phyloP scores from a whole-genome alignment of 306 rosid genomes.

The Carpinus viminea region DNA sequence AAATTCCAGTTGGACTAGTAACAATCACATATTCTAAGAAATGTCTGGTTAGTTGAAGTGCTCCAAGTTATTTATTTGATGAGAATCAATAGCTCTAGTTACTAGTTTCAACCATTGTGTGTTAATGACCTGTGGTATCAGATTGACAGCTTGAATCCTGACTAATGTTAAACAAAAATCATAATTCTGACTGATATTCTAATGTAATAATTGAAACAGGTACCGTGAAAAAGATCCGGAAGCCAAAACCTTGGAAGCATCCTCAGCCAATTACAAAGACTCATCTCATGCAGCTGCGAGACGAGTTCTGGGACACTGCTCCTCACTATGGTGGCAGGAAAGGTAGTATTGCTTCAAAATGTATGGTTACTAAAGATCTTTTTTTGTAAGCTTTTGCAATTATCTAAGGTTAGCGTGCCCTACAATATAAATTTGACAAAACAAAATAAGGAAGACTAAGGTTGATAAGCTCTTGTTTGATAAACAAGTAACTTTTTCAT shows the following conservation, averaged over 20 bases:
- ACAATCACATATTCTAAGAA: neutral
- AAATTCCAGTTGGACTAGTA: neutral
- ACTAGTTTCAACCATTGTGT: neutral
- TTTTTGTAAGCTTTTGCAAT: slow-evolving; percentile 18
- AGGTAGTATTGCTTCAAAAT: slow-evolving; percentile 47
- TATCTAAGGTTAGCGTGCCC: slow-evolving; percentile 12
- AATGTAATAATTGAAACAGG: slow-evolving; percentile 44
- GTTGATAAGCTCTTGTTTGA: neutral
- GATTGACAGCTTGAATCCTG: slow-evolving; percentile 25
- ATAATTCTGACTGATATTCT: slow-evolving; percentile 15
- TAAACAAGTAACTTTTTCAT: neutral
- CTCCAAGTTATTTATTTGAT: neutral
- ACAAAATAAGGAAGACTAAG: neutral
- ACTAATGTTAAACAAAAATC: slow-evolving; percentile 8
- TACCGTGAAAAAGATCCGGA: slow-evolving; percentile 68
- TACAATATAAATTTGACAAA: slow-evolving; percentile 19
- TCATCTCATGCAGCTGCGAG: slow-evolving; percentile 84
- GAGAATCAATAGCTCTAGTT: neutral
- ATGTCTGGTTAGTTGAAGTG: neutral
- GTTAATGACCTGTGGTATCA: slow-evolving; percentile 8
- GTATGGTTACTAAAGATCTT: neutral
- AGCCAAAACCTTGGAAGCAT: slow-evolving; percentile 99
- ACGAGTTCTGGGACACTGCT: slow-evolving; percentile 99
- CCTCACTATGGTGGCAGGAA: slow-evolving; percentile 98
- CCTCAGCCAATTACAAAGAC: slow-evolving; percentile 93